Percentiles rank a stretch among this genome's conserved stretches.
Evolutionary conservation across 345 rosid species (phyloP).

Genomic region (Syzygium grande): DNA sequence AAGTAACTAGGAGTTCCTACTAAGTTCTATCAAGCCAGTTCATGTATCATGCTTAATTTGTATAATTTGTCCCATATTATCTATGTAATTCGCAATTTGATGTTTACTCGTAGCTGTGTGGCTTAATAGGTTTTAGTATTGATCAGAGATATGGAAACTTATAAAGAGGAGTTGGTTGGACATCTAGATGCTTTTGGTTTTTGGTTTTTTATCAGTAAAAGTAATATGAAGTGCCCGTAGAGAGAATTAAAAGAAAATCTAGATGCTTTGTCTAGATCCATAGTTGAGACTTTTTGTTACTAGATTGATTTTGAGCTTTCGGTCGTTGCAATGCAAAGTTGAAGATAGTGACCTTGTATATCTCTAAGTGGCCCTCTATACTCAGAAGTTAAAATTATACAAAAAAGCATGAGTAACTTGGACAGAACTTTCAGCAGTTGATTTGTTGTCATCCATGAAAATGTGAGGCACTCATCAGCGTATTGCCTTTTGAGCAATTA

Average conservation of each 20-base stretch:
- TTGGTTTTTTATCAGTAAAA: too few species aligned
- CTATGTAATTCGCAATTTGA: neutral
- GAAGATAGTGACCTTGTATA: too few species aligned
- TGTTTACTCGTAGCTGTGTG: neutral
- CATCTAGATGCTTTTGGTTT: neutral
- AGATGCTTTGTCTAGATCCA: neutral
- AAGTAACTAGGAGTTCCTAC: neutral
- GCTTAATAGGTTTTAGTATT: neutral
- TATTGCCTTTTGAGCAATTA: neutral
- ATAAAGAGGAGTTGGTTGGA: neutral
- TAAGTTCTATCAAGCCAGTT: neutral
- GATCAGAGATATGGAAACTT: neutral
- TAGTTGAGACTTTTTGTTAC: neutral
- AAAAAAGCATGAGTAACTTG: neutral
- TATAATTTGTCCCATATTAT: neutral
- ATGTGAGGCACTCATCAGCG: neutral
- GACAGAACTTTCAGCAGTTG: neutral
- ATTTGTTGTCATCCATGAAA: neutral
- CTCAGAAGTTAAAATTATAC: neutral
- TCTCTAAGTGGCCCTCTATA: neutral
- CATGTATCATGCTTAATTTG: neutral
- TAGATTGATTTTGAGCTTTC: neutral
- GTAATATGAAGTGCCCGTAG: neutral
- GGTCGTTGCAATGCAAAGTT: neutral
- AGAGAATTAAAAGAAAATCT: neutral